Conservation (phyloP, 257 asterid species). For the Penstemon newberryi region DNA sequence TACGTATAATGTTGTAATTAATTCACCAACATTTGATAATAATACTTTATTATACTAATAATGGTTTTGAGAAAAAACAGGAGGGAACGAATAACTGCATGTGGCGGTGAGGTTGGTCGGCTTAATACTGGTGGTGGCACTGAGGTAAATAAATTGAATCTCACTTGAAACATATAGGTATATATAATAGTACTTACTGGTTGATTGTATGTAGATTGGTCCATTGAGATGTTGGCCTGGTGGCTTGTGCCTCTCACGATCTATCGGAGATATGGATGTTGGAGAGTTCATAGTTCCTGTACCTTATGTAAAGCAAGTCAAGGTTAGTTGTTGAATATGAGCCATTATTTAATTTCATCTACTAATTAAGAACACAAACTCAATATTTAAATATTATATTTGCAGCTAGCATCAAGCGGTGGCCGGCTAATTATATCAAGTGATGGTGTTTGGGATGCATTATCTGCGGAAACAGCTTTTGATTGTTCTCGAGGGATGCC, state of each 20-base stretch:
- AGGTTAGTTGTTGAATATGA: slow-evolving; percentile 48
- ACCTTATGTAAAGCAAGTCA: slow-evolving; percentile 97
- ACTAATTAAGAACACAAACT: too few relatives aligned
- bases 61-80: slow-evolving; percentile 41
- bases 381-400: not conserved
- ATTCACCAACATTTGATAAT: too few relatives aligned
- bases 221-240: slow-evolving; percentile 99
- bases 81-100: slow-evolving; percentile 85
- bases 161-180: too few relatives aligned
- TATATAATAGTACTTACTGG: slow-evolving; percentile 1
- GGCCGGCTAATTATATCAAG: slow-evolving; percentile 92
- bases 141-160: slow-evolving; percentile 49
- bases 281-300: slow-evolving; percentile 97
- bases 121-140: slow-evolving; percentile 99
- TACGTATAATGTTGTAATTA: slow-evolving; percentile 28
- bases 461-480: slow-evolving; percentile 81
- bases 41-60: too few relatives aligned
- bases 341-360: too few relatives aligned
- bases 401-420: slow-evolving; percentile 90
- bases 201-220: slow-evolving; percentile 63
- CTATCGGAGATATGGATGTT: slow-evolving; percentile 98
- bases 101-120: slow-evolving; percentile 98
- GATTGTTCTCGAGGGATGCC: slow-evolving; percentile 91
- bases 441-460: slow-evolving; percentile 98
- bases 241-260: slow-evolving; percentile 94